A percentile compares a stretch with the other conserved stretches of the same genome.
phyloP scores from a whole-genome alignment of 768 basidiomycete species.

The Naematelia aurantialba region DNA sequence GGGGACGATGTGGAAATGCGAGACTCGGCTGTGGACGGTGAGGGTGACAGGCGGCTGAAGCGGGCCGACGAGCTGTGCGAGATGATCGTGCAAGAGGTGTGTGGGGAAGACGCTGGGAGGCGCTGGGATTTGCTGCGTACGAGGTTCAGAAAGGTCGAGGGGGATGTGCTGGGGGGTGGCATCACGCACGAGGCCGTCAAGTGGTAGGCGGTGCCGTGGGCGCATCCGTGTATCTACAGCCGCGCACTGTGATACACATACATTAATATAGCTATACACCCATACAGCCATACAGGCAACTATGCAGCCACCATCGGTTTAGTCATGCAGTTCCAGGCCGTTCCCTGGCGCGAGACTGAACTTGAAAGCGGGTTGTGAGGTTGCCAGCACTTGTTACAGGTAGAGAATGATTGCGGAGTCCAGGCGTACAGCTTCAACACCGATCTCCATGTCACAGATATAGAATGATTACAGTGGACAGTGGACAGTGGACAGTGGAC shows the following conservation, averaged over 20 bases:
- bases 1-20: not conserved
- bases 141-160: constrained; percentile 77
- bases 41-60: constrained; percentile 8
- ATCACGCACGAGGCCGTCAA: constrained; percentile 40
- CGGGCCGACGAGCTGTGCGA: constrained; percentile 52
- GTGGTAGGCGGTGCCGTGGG: too few relatives aligned
- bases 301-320: constrained; percentile 14
- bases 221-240: too few relatives aligned
- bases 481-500: too few relatives aligned
- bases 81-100: constrained; percentile 55
- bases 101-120: constrained; percentile 54
- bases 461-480: too few relatives aligned
- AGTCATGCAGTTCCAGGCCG: constrained; percentile 34
- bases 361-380: constrained; percentile 40
- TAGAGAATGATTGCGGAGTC: too few relatives aligned
- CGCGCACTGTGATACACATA: too few relatives aligned
- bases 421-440: too few relatives aligned
- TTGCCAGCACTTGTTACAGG: too few relatives aligned
- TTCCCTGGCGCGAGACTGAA: constrained; percentile 33
- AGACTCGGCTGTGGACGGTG: constrained; percentile 4
- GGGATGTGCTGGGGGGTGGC: constrained; percentile 58
- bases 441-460: too few relatives aligned
- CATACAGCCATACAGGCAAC: not conserved
- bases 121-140: constrained; percentile 65
- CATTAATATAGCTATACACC: not conserved